Evolutionary conservation across 2,329 filamentous ascomycete species (phyloP).

Genomic region (Trichoderma atrobrunneum): DNA sequence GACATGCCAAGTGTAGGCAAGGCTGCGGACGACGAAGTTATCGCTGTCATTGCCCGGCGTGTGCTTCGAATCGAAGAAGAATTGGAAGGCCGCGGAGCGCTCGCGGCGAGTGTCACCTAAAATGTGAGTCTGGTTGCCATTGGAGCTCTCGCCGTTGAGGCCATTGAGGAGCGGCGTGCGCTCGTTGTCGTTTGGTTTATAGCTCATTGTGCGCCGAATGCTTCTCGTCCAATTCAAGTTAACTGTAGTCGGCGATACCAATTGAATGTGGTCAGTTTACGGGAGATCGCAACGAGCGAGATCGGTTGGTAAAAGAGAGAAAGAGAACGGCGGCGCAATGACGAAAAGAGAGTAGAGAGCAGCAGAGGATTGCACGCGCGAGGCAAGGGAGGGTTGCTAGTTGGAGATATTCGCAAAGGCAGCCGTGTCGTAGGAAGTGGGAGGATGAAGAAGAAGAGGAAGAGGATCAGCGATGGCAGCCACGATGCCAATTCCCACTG

Average conservation of each 20-base stretch:
- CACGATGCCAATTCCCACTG: neutral
- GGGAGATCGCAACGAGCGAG: neutral
- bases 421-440: neutral
- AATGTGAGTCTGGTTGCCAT: slow-evolving; percentile 21
- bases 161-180: slow-evolving; percentile 43
- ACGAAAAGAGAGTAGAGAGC: neutral
- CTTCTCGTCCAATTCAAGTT: neutral
- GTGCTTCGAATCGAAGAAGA: slow-evolving; percentile 49
- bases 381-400: neutral
- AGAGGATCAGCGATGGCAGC: neutral
- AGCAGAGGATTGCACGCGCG: neutral
- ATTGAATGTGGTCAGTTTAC: neutral
- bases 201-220: slow-evolving; percentile 10
- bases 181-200: slow-evolving; percentile 31
- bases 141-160: slow-evolving; percentile 36
- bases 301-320: neutral
- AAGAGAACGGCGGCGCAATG: neutral
- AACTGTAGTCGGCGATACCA: neutral
- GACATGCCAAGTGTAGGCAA: slow-evolving; percentile 53
- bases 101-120: slow-evolving; percentile 24
- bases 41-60: slow-evolving; percentile 53
- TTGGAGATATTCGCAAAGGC: neutral
- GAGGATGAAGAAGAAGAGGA: neutral
- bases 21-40: slow-evolving; percentile 44
- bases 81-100: slow-evolving; percentile 31